Evolutionary conservation across 257 asterid genomes (phyloP).

Genomic region (Rauvolfia tetraphylla): DNA sequence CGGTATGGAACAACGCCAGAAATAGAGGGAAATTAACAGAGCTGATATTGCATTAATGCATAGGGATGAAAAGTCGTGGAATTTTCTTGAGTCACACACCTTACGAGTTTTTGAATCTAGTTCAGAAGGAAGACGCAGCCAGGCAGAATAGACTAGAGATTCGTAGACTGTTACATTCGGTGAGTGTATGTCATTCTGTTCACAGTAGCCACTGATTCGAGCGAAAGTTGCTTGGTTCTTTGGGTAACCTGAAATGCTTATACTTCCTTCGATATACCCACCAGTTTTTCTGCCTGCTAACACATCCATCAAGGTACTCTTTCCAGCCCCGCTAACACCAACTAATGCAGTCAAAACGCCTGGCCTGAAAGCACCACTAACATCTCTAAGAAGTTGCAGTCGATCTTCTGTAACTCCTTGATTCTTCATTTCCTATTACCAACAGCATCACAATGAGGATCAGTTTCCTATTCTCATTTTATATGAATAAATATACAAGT

Average conservation of each 20-base stretch:
- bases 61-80: not conserved
- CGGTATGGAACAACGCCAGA: not conserved
- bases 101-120: conserved; percentile 60
- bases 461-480: not conserved
- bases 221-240: conserved; percentile 77
- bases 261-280: conserved; percentile 73
- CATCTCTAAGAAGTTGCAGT: conserved; percentile 62
- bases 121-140: conserved; percentile 79
- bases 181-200: conserved; percentile 84
- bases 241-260: conserved; percentile 69
- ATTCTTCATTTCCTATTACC: conserved; percentile 6
- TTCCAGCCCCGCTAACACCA: conserved; percentile 94
- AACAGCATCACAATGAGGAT: not conserved
- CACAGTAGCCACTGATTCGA: conserved; percentile 87
- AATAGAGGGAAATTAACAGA: not conserved
- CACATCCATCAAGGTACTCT: conserved; percentile 90
- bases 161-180: conserved; percentile 75
- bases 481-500: not conserved
- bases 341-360: conserved; percentile 82
- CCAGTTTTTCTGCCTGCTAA: conserved; percentile 75
- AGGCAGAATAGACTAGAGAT: conserved; percentile 80
- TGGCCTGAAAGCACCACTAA: conserved; percentile 79
- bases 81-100: conserved; percentile 33
- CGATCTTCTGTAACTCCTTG: conserved; percentile 62
- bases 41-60: not conserved